Base-by-base conservation (phyloP, 225 moss, liverwort and hornwort species). In the Thuidium tamariscinum region DNA sequence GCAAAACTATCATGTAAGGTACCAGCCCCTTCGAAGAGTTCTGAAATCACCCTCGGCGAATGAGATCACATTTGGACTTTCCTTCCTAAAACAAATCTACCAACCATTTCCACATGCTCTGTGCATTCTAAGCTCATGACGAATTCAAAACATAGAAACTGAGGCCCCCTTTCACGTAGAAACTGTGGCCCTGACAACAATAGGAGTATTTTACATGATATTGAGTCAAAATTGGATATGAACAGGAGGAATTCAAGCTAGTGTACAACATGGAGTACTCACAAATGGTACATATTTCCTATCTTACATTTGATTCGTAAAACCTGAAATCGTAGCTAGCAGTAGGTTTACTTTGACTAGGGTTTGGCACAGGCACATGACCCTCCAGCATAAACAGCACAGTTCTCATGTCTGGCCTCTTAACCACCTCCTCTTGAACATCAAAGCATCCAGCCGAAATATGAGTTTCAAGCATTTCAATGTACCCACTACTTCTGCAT, bases 351-450 rank as follows among this genome's bases (percentile, higher is more conserved):
- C 41, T 10, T 63, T 36, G 63, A 46, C 54, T 61, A 21, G 83
- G 89, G 69, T 18, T 41, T 16, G 83, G 89, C 61, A 86, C 86
- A 8, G 77, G 81, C 70, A 29, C 48, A 30, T 37, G 66, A 49
- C 57, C 82, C 79, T 92, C 92, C 73, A 92, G 56, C 92, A 90
- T 90, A 12, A 60, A 82, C 87, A 90, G 23, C 81, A 92, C 92
- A 62, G 32, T 86, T 60, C 79, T 81, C 84, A 92, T 90, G 22
- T 84, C 74, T 69, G 92, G 92, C 56, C 92, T 86, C 46, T 39
- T 41, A 21, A 87, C 61, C 79, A 90, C 82, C 17, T 92, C 86
- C 5, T 92, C 86, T 90, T 92, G 88, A 30, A 68, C 32, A 42
- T 16, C 42, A 36, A 56, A 61, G n/a, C 48, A 89, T 22, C 46